phyloP scores from a whole-genome alignment of 257 asterid species.

The Coffea eugenioides region DNA sequence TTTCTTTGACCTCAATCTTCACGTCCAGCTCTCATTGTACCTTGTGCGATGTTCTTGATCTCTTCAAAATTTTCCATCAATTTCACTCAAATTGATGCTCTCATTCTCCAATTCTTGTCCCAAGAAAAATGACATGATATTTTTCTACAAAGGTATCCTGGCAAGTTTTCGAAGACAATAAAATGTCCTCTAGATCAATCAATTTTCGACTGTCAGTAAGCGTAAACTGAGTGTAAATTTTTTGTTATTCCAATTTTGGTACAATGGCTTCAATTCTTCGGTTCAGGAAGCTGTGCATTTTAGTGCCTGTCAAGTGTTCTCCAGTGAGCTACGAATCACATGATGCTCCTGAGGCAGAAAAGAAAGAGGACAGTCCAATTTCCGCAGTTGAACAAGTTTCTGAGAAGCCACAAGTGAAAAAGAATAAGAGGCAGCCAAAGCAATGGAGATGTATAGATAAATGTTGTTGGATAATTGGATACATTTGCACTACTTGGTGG shows the following conservation, averaged over 20 bases:
- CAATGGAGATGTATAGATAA: conserved; percentile 66
- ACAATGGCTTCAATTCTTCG: conserved; percentile 58
- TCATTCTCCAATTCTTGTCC: background rate
- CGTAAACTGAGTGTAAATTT: background rate
- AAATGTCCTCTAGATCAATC: background rate
- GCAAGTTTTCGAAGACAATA: background rate
- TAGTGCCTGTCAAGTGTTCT: conserved; percentile 46
- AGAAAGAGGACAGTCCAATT: conserved; percentile 3
- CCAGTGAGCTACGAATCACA: conserved; percentile 18
- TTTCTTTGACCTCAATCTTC: background rate
- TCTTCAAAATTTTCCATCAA: background rate
- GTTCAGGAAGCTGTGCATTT: conserved; percentile 58
- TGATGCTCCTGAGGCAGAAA: conserved; percentile 23
- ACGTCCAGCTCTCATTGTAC: background rate
- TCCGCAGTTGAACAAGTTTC: conserved; percentile 7
- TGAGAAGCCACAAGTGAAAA: conserved; percentile 23
- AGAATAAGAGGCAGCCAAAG: conserved; percentile 12
- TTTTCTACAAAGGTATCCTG: background rate
- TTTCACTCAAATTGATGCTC: background rate
- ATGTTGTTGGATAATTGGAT: conserved; percentile 70
- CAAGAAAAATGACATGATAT: background rate
- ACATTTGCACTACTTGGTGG: conserved; percentile 70
- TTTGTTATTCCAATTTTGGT: background rate
- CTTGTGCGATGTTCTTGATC: conserved; percentile 8
- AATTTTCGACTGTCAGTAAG: background rate